Evolutionary conservation across 805 yeast genomes (phyloP).

Genomic region (Spathaspora girioi): DNA sequence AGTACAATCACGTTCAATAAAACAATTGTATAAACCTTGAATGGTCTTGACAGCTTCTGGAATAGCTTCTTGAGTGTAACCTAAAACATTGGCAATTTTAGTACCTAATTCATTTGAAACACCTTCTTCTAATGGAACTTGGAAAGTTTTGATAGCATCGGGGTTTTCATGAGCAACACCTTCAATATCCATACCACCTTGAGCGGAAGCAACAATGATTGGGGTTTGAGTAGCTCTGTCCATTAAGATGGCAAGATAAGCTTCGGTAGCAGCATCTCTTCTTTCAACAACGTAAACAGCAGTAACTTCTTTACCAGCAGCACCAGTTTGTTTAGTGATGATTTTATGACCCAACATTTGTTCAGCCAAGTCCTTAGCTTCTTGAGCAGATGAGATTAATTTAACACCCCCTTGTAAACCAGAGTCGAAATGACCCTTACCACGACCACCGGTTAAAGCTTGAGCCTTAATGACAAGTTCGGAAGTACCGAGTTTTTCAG

Average conservation of each 20-base stretch:
- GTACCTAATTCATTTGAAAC: constrained; percentile 74
- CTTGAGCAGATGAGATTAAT: constrained; percentile 77
- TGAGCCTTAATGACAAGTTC: constrained; percentile 96
- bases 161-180: constrained; percentile 94
- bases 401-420: constrained; percentile 97
- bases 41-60: constrained; percentile 86
- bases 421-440: constrained; percentile 95
- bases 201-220: constrained; percentile 90
- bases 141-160: constrained; percentile 83
- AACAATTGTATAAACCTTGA: constrained; percentile 83
- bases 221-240: constrained; percentile 91
- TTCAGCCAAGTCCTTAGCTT: constrained; percentile 80
- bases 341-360: constrained; percentile 91
- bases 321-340: constrained; percentile 97
- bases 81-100: constrained; percentile 74
- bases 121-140: constrained; percentile 73
- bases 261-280: constrained; percentile 90
- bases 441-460: constrained; percentile 99
- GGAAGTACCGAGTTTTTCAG: constrained; percentile 68
- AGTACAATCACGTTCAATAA: constrained; percentile 89
- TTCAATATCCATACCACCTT: constrained; percentile 99
- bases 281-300: constrained; percentile 96
- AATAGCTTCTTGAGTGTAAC: constrained; percentile 73
- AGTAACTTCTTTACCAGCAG: constrained; percentile 93
- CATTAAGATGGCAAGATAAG: constrained; percentile 90